Conservation (phyloP, 2,329 filamentous ascomycete genomes). For the Hypoxylon sp. region DNA sequence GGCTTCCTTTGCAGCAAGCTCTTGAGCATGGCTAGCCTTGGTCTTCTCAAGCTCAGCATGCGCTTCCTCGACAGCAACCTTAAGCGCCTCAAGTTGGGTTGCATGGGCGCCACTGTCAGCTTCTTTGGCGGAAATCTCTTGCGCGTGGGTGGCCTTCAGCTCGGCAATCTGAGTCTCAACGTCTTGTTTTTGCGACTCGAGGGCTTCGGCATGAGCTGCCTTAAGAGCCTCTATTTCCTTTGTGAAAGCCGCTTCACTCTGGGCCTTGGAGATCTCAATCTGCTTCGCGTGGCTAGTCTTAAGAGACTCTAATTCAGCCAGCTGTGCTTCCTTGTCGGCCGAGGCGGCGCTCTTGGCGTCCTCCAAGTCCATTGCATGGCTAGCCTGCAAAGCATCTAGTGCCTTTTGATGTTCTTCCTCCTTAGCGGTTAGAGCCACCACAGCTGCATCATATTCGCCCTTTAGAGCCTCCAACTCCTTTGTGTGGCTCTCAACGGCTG, state of each 20-base stretch:
- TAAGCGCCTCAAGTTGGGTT: slow-evolving; percentile 55
- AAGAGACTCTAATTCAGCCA: slow-evolving; percentile 65
- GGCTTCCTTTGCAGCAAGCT: slow-evolving; percentile 53
- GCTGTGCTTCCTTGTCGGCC: slow-evolving; percentile 62
- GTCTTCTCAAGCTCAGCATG: slow-evolving; percentile 49
- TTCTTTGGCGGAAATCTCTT: slow-evolving; percentile 54
- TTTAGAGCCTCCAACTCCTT: slow-evolving; percentile 40
- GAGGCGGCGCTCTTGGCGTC: slow-evolving; percentile 66
- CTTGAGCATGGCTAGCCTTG: slow-evolving; percentile 46
- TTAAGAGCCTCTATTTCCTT: slow-evolving; percentile 57
- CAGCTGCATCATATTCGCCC: slow-evolving; percentile 53
- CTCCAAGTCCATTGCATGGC: slow-evolving; percentile 71
- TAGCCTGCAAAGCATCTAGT: slow-evolving; percentile 67
- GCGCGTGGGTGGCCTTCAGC: slow-evolving; percentile 53
- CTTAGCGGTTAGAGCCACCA: slow-evolving; percentile 64
- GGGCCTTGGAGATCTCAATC: slow-evolving; percentile 59
- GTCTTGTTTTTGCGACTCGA: slow-evolving; percentile 60
- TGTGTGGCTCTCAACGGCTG: slow-evolving; percentile 34
- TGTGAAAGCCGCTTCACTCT: slow-evolving; percentile 57
- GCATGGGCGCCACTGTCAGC: slow-evolving; percentile 53
- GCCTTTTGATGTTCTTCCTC: slow-evolving; percentile 67
- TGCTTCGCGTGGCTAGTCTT: slow-evolving; percentile 68
- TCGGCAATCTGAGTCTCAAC: slow-evolving; percentile 57
- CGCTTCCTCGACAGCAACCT: slow-evolving; percentile 52
- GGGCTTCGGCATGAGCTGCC: slow-evolving; percentile 58